A percentile compares a stretch with the other conserved stretches of the same genome.
phyloP scores from a whole-genome alignment of 2,329 filamentous ascomycete genomes.

The Triangularia setosa region DNA sequence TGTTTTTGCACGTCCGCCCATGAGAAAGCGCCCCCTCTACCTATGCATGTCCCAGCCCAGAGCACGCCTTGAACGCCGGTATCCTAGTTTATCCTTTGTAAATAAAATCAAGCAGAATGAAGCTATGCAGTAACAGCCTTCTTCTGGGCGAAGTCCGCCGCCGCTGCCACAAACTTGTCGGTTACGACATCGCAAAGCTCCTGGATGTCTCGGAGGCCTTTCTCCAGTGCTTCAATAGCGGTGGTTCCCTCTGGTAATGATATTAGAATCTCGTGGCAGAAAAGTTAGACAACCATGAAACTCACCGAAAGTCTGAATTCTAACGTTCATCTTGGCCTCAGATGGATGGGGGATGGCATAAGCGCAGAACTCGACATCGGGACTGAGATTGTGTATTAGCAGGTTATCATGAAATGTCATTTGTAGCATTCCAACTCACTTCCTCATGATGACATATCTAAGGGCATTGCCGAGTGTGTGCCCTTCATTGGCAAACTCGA shows the following conservation, averaged over 20 bases:
- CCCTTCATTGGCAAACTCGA: slow-evolving; percentile 89
- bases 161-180: slow-evolving; percentile 76
- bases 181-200: slow-evolving; percentile 89
- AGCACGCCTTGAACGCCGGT: slow-evolving; percentile 24
- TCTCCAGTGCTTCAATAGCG: slow-evolving; percentile 81
- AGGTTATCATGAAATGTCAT: neutral
- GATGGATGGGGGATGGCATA: slow-evolving; percentile 97
- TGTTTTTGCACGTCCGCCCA: neutral
- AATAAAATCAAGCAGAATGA: slow-evolving; percentile 1
- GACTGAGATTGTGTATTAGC: slow-evolving; percentile 50
- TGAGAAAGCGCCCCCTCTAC: slow-evolving; percentile 1
- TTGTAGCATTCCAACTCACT: slow-evolving; percentile 53
- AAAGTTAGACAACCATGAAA: slow-evolving; percentile 11
- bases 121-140: slow-evolving; percentile 3
- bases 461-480: slow-evolving; percentile 94
- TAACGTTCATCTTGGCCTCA: slow-evolving; percentile 92
- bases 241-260: slow-evolving; percentile 62
- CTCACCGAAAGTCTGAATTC: slow-evolving; percentile 95
- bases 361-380: slow-evolving; percentile 94
- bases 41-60: slow-evolving; percentile 18
- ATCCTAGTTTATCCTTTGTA: slow-evolving; percentile 5
- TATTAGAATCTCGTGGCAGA: neutral
- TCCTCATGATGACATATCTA: slow-evolving; percentile 97
- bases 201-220: slow-evolving; percentile 83
- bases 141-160: slow-evolving; percentile 52